Evolutionary conservation across 106 monocot genomes (phyloP), one percentile per base, ranked within the genome.

Genomic region (Dioscorea alata): DNA sequence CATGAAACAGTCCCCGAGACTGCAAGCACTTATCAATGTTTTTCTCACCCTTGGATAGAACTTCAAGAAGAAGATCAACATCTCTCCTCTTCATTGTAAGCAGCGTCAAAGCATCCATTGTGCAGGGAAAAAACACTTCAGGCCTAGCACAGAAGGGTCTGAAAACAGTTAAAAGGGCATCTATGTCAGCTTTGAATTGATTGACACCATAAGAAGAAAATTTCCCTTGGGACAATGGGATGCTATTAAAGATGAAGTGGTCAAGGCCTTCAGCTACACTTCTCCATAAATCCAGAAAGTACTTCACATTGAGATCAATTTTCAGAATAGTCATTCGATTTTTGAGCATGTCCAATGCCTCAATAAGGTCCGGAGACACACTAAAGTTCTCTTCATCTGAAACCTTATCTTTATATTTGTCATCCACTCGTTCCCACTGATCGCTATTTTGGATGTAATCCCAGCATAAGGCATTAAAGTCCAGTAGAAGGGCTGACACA

Each of bases 221-320:
- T 4, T 67, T 76, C 42, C 76, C 61, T 16, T 66, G 59, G 51
- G 42, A 69, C 61, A 76, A 65, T 12, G 78, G 31, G 60, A 88
- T 83, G 71, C 88, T 92, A 32, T 56, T 73, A 49, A 85, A 92
- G 23, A 92, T 79, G 48, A 88, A 92, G 69, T 88, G 80, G 66
- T 92, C 92, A 13, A 92, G 72, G 50, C 88, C 92, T 23, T 71
- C 78, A 24, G 85, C 85, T 42, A 78, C 53, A 61, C 85, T 85
- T 78, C 92, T 88, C 92, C 92, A 88, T 12, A 88, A 54, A 75
- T 92, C 85, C 56, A 82, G 23, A 74, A 92, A 92, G 50, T 88
- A 82, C 57, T 80, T 80, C 20, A 70, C 24, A 59, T 92, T 92
- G 9, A 88, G 72, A 60, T 61, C 66, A 17, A 67, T 23, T 18